phyloP scores from a whole-genome alignment of 805 yeast species.

The Sugiyamaella marilandica region DNA sequence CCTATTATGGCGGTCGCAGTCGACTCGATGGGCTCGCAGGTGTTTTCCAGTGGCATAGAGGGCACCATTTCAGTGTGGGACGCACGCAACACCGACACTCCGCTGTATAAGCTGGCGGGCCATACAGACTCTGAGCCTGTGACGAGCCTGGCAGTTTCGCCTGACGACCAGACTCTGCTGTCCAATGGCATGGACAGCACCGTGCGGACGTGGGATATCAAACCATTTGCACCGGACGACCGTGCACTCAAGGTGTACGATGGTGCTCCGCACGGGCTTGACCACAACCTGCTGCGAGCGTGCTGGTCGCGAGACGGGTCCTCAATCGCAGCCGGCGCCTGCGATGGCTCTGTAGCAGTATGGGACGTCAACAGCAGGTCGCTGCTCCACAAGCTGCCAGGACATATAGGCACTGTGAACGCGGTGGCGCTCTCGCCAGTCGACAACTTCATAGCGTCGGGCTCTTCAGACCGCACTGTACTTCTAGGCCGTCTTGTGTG shows the following conservation, averaged over 20 bases:
- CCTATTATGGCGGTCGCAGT: conserved; percentile 55
- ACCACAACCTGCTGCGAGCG: conserved; percentile 48
- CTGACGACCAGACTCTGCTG: conserved; percentile 43
- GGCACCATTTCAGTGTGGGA: conserved; percentile 60
- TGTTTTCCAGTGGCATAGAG: conserved; percentile 66
- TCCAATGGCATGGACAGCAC: conserved; percentile 55
- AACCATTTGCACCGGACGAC: conserved; percentile 38
- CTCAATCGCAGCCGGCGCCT: conserved; percentile 53
- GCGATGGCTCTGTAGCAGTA: conserved; percentile 50
- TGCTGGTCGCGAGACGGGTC: conserved; percentile 39
- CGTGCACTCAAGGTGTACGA: conserved; percentile 40
- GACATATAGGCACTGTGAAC: conserved; percentile 58
- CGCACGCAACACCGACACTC: conserved; percentile 38
- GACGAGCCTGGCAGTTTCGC: conserved; percentile 49
- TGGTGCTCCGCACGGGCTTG: conserved; percentile 49
- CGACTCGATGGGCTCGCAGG: conserved; percentile 37
- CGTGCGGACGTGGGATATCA: conserved; percentile 54
- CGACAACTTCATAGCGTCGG: conserved; percentile 38
- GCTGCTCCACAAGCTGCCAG: conserved; percentile 46
- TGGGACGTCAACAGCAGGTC: conserved; percentile 58
- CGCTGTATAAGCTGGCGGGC: conserved; percentile 44
- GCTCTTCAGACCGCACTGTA: conserved; percentile 54
- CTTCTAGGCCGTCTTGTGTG: conserved; percentile 32
- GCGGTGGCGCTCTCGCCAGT: conserved; percentile 55
- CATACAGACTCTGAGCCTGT: conserved; percentile 45